Base-by-base conservation (phyloP, 441 rosid genomes). In the Iberis amara region DNA sequence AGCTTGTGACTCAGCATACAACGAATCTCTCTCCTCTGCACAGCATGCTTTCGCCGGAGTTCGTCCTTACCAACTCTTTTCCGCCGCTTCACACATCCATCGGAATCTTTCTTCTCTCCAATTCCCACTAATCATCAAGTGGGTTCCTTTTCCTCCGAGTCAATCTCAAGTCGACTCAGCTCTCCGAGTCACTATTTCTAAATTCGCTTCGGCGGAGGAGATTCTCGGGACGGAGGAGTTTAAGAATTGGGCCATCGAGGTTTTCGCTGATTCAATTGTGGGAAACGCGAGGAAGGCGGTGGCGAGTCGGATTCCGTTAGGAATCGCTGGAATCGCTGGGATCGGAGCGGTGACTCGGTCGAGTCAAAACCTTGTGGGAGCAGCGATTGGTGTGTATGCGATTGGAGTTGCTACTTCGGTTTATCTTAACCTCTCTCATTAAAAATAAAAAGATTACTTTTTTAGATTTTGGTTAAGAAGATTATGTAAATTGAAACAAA, bases 21-120 rank as follows among this genome's bases (percentile, higher is more conserved):
- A 51, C 0, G 76, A 81, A 65, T 86, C 89, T 61, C 83, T 85
- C 15, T 73, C 88, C 26, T 75, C 81, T 1, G 67, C 90, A 9
- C 83, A 85, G 48, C 86, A 73, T 66, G 85, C 85, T 71, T 85
- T 85, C 74, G 35, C 56, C 28, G 96, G 96, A 12, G 85, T 85
- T 60, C 71, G 80, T 47, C 83, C 86, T 0, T 83, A 85, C 75
- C 96, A 90, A 60, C 95, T 90, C 58, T 48, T 59, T 33, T 52
- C 85, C 21, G 95, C 98, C 68, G 73, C 88, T 58, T 45, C 59
- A 2, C 74, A 77, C 57, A 77, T 87, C 76, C 83, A 85, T 65
- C 64, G 71, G 60, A 39, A 70, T 52, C 77, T 79, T 42, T 62
- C 75, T 42, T 13, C 73, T 58, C 15, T 52, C 57, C 59, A 52